A percentile compares a stretch with the other conserved stretches of the same genome.
phyloP scores from a whole-genome alignment of 148 eudicot species.

The Limonium bicolor region DNA sequence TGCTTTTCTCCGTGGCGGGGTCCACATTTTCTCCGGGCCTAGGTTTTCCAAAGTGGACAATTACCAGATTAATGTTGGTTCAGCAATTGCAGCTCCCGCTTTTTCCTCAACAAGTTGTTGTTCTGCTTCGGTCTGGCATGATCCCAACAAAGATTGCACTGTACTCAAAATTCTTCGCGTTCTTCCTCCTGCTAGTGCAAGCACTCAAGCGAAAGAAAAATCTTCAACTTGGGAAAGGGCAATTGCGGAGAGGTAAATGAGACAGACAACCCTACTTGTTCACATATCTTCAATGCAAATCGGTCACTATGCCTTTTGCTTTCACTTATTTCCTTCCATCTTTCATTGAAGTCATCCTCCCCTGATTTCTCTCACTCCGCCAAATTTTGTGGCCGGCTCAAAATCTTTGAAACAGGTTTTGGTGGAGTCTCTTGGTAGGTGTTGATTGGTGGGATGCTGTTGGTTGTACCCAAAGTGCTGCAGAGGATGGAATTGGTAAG shows the following conservation, averaged over 20 bases:
- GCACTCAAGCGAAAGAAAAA: constrained; percentile 60
- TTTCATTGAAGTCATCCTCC: too few species aligned
- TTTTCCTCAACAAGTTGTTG: constrained; percentile 98
- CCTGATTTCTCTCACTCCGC: too few species aligned
- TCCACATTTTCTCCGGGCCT: constrained; percentile 83
- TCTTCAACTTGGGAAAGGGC: constrained; percentile 95
- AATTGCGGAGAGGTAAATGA: constrained; percentile 92
- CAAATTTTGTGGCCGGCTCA: too few species aligned
- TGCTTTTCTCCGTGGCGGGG: constrained; percentile 85
- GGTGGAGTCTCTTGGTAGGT: constrained; percentile 99
- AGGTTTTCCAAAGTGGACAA: constrained; percentile 69
- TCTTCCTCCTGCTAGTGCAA: constrained; percentile 76
- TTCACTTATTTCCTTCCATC: too few species aligned
- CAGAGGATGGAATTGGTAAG: constrained; percentile 97
- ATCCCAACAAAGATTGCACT: constrained; percentile 54
- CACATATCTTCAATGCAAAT: too few species aligned
- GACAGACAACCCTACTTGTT: too few species aligned
- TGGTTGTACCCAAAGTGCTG: constrained; percentile 99
- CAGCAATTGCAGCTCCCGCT: constrained; percentile 95
- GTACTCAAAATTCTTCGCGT: constrained; percentile 87
- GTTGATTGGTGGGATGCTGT: constrained; percentile 99
- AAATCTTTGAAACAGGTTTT: constrained; percentile 43
- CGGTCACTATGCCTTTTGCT: too few species aligned
- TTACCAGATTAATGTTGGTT: constrained; percentile 79
- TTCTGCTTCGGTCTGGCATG: constrained; percentile 97